Percentiles rank a stretch among this genome's conserved stretches.
These are phyloP conservation scores for Pogostemon cablin DNA, from an alignment of 257 asterid species.

Conservation along the genomic window DNA sequence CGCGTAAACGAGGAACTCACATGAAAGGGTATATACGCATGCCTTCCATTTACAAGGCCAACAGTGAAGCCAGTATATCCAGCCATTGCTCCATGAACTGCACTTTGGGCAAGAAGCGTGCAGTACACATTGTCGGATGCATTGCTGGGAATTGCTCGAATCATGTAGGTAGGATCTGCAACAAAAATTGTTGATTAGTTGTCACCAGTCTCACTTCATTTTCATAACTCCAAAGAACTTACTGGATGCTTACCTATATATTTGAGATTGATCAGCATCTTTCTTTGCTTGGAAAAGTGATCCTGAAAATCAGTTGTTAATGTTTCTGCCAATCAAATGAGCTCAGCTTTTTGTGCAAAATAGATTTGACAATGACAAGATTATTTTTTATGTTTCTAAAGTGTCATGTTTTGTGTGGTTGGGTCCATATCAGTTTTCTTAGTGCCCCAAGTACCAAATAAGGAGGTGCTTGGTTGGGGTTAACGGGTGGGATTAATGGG, in stretches of 20 bases:
- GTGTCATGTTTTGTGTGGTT: too few species aligned
- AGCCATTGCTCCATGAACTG: constrained; percentile 97
- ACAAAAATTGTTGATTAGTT: not conserved
- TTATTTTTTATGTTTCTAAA: not conserved
- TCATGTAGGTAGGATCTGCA: constrained; percentile 93
- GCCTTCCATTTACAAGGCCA: constrained; percentile 74
- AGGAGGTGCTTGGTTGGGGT: too few species aligned
- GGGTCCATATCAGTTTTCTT: too few species aligned
- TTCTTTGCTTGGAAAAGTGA: constrained; percentile 64
- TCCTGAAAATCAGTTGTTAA: constrained; percentile 47
- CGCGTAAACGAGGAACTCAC: constrained; percentile 46
- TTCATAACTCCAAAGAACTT: not conserved
- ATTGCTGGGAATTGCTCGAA: constrained; percentile 86
- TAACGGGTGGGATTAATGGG: too few species aligned
- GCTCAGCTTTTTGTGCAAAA: not conserved
- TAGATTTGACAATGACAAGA: not conserved
- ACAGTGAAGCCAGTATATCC: constrained; percentile 86
- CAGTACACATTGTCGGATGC: constrained; percentile 91
- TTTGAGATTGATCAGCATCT: constrained; percentile 70
- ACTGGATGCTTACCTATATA: constrained; percentile 66
- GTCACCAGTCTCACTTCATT: not conserved
- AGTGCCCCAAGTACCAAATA: too few species aligned
- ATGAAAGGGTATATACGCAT: constrained; percentile 78
- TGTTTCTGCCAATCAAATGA: not conserved
- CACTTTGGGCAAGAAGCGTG: constrained; percentile 95